Conservation (phyloP, 176 grass and related monocot genomes). For the Oryza coarctata region DNA sequence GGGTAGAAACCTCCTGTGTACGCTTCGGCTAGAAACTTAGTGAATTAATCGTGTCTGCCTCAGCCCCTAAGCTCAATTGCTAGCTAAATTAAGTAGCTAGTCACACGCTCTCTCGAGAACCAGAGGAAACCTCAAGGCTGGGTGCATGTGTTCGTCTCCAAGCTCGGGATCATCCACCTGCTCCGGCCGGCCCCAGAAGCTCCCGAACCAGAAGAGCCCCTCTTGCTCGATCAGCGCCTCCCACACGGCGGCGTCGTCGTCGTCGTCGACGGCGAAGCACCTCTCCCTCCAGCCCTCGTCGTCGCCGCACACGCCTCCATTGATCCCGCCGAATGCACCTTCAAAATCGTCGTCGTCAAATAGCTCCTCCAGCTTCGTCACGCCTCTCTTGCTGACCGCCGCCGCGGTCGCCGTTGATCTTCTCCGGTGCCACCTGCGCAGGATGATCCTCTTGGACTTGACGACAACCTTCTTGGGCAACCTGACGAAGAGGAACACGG, state of each 20-base stretch:
- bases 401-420: neutral
- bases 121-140: constrained; percentile 32
- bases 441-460: constrained; percentile 73
- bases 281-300: constrained; percentile 22
- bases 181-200: constrained; percentile 69
- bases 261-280: constrained; percentile 21
- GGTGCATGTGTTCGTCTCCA: constrained; percentile 10
- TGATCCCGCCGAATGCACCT: constrained; percentile 28
- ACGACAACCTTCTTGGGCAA: constrained; percentile 61
- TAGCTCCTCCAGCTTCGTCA: constrained; percentile 19
- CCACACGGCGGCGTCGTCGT: constrained; percentile 36
- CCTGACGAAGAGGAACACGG: constrained; percentile 75
- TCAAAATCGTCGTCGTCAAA: constrained; percentile 15
- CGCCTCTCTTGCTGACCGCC: neutral
- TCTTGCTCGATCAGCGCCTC: constrained; percentile 49
- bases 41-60: neutral
- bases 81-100: neutral
- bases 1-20: neutral
- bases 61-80: neutral
- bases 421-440: constrained; percentile 47
- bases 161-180: neutral
- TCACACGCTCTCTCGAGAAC: constrained; percentile 29
- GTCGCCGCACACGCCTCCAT: neutral
- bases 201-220: constrained; percentile 89
- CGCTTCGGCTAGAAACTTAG: neutral